Percentiles rank a stretch among this genome's conserved stretches.
phyloP scores from a whole-genome alignment of 306 rosid species.

The Sicyos edulis region DNA sequence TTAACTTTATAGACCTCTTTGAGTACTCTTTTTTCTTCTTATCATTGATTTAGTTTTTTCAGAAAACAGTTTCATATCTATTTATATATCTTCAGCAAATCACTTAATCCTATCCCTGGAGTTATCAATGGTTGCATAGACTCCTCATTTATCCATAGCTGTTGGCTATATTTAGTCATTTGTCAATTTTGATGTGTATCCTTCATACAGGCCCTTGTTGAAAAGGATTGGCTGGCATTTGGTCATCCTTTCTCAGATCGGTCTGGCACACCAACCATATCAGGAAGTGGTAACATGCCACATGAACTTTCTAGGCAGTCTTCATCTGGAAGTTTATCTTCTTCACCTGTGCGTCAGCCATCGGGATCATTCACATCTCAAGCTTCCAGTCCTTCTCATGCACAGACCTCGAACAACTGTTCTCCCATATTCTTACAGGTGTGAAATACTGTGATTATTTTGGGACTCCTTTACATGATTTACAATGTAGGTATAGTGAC shows the following conservation, averaged over 20 bases:
- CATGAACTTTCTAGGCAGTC: constrained; percentile 80
- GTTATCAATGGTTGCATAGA: background rate
- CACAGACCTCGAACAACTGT: constrained; percentile 56
- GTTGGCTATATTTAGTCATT: background rate
- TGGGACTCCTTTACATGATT: background rate
- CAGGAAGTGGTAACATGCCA: constrained; percentile 48
- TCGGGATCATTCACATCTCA: constrained; percentile 57
- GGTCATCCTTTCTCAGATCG: constrained; percentile 96
- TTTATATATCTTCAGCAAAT: background rate
- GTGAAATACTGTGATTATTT: constrained; percentile 5
- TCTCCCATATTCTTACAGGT: constrained; percentile 97
- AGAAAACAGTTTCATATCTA: background rate
- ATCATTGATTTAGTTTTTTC: background rate
- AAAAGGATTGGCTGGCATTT: constrained; percentile 97
- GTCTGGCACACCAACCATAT: constrained; percentile 52
- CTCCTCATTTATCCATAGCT: background rate
- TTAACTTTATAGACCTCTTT: constrained; percentile 11
- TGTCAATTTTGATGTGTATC: background rate
- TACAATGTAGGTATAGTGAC: background rate
- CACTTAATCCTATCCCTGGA: background rate
- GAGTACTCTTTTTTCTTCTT: background rate
- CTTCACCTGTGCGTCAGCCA: constrained; percentile 72
- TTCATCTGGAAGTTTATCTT: constrained; percentile 46
- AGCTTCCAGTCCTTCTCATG: constrained; percentile 52
- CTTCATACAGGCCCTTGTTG: constrained; percentile 71